phyloP scores from a whole-genome alignment of 2,329 filamentous ascomycete genomes.

The Curvularia sp. region DNA sequence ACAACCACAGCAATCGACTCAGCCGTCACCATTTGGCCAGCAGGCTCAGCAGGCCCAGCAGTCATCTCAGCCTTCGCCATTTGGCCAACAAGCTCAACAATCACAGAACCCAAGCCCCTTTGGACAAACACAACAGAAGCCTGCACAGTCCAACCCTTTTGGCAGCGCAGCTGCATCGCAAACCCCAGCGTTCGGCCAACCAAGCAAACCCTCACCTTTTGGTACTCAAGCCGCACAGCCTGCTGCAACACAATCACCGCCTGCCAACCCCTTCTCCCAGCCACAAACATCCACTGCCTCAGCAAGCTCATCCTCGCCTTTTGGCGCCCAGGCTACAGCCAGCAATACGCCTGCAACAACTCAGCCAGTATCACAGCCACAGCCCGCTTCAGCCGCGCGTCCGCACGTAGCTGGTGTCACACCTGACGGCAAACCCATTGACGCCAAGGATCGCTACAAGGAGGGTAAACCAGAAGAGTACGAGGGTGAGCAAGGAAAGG shows the following conservation, averaged over 20 bases:
- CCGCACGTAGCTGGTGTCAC: slow-evolving; percentile 13
- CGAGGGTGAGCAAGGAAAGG: slow-evolving; percentile 61
- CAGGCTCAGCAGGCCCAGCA: slow-evolving; percentile 27
- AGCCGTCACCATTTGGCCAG: slow-evolving; percentile 31
- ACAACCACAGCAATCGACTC: slow-evolving; percentile 19
- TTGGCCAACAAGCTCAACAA: slow-evolving; percentile 21
- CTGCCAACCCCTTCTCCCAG: slow-evolving; percentile 35
- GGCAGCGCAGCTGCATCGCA: slow-evolving; percentile 22
- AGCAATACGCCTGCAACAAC: slow-evolving; percentile 34
- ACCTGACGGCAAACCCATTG: slow-evolving; percentile 25
- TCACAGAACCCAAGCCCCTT: slow-evolving; percentile 18
- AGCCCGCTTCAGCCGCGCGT: slow-evolving; percentile 18
- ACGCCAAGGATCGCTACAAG: slow-evolving; percentile 60
- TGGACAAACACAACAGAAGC: slow-evolving; percentile 11
- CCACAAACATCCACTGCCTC: slow-evolving; percentile 20
- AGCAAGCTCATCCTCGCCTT: slow-evolving; percentile 24
- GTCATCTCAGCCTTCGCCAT: slow-evolving; percentile 14
- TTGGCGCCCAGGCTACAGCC: slow-evolving; percentile 37
- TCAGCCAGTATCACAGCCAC: slow-evolving; percentile 53
- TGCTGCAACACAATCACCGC: slow-evolving; percentile 10
- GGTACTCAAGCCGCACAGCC: slow-evolving; percentile 19
- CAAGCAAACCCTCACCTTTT: slow-evolving; percentile 44
- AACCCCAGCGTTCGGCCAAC: slow-evolving; percentile 40
- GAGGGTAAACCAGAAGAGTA: slow-evolving; percentile 66
- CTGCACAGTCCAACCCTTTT: slow-evolving; percentile 29